phyloP scores from a whole-genome alignment of 2,329 filamentous ascomycete species.

The Phaeosphaeriaceae sp. region DNA sequence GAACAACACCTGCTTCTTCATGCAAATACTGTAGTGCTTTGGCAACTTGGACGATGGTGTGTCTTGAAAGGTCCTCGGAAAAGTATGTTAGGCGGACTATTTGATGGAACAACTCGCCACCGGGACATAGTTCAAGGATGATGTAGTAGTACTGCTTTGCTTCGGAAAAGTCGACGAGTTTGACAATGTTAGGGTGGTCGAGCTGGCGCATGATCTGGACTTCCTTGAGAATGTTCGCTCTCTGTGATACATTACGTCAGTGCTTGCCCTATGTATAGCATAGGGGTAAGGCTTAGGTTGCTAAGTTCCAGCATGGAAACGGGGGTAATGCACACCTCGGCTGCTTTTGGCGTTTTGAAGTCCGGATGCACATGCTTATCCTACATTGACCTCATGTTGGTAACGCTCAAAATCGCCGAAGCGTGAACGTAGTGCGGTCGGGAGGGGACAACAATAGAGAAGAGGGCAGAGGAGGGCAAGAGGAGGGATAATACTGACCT shows the following conservation, averaged over 20 bases:
- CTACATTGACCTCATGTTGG: slow-evolving; percentile 67
- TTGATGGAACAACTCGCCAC: slow-evolving; percentile 96
- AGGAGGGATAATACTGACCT: slow-evolving; percentile 71
- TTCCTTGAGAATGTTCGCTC: slow-evolving; percentile 97
- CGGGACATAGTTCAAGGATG: slow-evolving; percentile 90
- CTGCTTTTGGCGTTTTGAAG: slow-evolving; percentile 90
- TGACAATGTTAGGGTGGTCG: slow-evolving; percentile 95
- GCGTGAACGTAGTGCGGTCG: slow-evolving; percentile 26
- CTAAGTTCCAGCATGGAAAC: slow-evolving; percentile 37
- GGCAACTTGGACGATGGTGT: slow-evolving; percentile 95
- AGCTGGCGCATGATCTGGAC: slow-evolving; percentile 98
- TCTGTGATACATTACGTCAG: slow-evolving; percentile 64
- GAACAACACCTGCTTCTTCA: slow-evolving; percentile 92
- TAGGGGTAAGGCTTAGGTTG: slow-evolving; percentile 32
- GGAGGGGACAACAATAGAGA: slow-evolving; percentile 39
- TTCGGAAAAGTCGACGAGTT: slow-evolving; percentile 91
- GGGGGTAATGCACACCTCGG: slow-evolving; percentile 77
- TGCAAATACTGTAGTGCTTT: slow-evolving; percentile 92
- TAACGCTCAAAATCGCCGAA: slow-evolving; percentile 46
- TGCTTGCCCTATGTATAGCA: slow-evolving; percentile 33
- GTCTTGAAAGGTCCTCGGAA: slow-evolving; percentile 91
- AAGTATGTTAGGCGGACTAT: slow-evolving; percentile 98
- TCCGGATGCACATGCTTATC: slow-evolving; percentile 93
- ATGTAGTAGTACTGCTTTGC: slow-evolving; percentile 97
- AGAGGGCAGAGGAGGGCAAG: slow-evolving; percentile 40